Evolutionary conservation across 495 filamentous ascomycete genomes (phyloP).

Genomic region (Podospora appendiculata): DNA sequence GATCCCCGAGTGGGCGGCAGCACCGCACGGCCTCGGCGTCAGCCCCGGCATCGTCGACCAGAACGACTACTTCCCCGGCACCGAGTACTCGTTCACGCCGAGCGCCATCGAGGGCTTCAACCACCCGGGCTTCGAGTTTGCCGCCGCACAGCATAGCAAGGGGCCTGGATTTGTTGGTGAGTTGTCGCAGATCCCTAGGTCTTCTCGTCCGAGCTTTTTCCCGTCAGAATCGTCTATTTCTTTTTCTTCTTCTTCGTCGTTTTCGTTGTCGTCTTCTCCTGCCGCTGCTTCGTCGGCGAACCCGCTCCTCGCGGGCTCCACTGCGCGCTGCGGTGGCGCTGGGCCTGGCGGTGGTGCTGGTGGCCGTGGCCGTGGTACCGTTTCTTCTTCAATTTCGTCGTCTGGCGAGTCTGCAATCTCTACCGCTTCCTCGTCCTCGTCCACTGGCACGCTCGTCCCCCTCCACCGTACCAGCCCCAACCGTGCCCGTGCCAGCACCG

Average conservation of each 20-base stretch:
- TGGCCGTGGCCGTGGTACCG: slow-evolving; percentile 1
- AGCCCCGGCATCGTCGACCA: slow-evolving; percentile 59
- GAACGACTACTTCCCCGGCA: slow-evolving; percentile 47
- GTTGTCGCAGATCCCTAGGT: slow-evolving; percentile 42
- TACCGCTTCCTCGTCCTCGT: slow-evolving; percentile 21
- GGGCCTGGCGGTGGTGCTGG: too few relatives aligned
- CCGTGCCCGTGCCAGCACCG: not conserved
- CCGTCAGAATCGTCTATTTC: too few relatives aligned
- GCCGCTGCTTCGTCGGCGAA: not conserved
- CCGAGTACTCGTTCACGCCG: slow-evolving; percentile 48
- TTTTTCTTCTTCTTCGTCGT: not conserved
- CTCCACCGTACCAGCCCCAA: slow-evolving; percentile 1
- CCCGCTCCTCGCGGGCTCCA: not conserved
- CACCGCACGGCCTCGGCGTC: slow-evolving; percentile 55
- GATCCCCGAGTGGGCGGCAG: slow-evolving; percentile 51
- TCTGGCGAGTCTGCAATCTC: too few relatives aligned
- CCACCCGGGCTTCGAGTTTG: slow-evolving; percentile 50
- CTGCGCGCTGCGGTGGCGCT: too few relatives aligned
- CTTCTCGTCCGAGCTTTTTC: not conserved
- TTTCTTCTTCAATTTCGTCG: slow-evolving; percentile 17
- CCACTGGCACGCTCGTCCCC: slow-evolving; percentile 21
- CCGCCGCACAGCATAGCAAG: slow-evolving; percentile 27
- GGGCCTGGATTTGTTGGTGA: slow-evolving; percentile 66
- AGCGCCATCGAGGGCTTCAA: slow-evolving; percentile 41
- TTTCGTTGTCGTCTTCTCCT: not conserved